Evolutionary conservation across 495 filamentous ascomycete species (phyloP).

Genomic region (Penicillium pulvis): DNA sequence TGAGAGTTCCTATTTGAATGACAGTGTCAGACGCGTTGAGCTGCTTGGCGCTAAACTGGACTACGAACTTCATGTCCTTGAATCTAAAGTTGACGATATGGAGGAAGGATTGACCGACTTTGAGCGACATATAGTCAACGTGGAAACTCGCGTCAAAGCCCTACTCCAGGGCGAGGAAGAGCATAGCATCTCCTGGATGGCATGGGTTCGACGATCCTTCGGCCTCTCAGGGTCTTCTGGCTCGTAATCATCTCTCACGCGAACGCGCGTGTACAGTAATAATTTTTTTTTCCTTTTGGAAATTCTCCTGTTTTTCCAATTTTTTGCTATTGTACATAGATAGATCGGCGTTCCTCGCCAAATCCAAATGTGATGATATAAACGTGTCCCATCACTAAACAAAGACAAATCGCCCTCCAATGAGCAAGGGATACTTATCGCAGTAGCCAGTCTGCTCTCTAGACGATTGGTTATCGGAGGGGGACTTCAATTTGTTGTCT

Average conservation of each 20-base stretch:
- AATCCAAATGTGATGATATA: conserved; percentile 27
- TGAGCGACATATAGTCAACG: conserved; percentile 73
- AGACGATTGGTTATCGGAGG: background rate
- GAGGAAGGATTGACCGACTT: conserved; percentile 82
- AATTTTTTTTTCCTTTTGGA: conserved; percentile 10
- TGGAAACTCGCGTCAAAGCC: conserved; percentile 74
- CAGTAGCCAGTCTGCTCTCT: conserved; percentile 6
- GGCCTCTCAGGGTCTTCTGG: conserved; percentile 23
- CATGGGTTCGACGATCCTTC: conserved; percentile 47
- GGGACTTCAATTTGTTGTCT: background rate
- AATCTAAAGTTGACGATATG: conserved; percentile 83
- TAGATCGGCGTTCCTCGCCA: conserved; percentile 22
- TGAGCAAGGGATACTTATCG: background rate
- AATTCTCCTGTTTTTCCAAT: conserved; percentile 18
- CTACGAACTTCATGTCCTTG: conserved; percentile 83
- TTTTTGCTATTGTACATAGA: conserved; percentile 37
- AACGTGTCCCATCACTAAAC: conserved; percentile 24
- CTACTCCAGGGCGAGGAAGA: conserved; percentile 65
- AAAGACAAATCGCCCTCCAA: conserved; percentile 9
- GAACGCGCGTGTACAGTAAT: conserved; percentile 25
- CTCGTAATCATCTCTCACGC: conserved; percentile 10
- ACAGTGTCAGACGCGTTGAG: conserved; percentile 80
- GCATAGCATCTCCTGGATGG: conserved; percentile 60
- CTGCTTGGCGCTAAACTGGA: conserved; percentile 84
- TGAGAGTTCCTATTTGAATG: conserved; percentile 66